A percentile compares a stretch with the other conserved stretches of the same genome.
Evolutionary conservation across 345 rosid genomes (phyloP).

Genomic region (Sapria himalayana): DNA sequence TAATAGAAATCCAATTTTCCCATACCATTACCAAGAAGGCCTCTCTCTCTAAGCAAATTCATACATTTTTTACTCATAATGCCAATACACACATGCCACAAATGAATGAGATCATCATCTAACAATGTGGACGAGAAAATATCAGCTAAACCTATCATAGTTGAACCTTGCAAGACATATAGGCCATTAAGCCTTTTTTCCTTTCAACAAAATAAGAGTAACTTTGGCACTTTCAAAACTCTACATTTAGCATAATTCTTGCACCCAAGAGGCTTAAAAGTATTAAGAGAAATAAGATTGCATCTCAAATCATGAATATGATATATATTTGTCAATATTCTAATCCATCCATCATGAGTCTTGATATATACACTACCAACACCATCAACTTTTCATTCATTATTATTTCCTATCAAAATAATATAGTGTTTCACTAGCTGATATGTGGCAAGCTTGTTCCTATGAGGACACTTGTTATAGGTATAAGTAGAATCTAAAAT

Average conservation of each 20-base stretch:
- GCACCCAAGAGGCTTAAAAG: no score
- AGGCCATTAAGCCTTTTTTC: no score
- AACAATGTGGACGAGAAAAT: background rate
- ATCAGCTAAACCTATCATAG: background rate
- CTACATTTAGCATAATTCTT: background rate
- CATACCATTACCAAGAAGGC: background rate
- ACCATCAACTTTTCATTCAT: background rate
- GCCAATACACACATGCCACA: background rate
- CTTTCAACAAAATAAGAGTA: no score
- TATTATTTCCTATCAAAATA: background rate
- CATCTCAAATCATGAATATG: no score
- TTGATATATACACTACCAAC: no score
- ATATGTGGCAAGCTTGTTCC: background rate
- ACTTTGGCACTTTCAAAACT: background rate
- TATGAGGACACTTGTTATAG: slow-evolving; percentile 1
- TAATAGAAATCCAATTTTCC: background rate
- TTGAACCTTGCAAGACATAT: no score
- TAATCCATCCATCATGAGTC: no score
- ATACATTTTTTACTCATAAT: background rate
- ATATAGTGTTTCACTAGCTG: background rate
- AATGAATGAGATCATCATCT: background rate
- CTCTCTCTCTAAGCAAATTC: background rate
- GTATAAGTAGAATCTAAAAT: background rate
- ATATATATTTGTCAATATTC: no score
- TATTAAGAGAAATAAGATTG: no score